phyloP scores from a whole-genome alignment of 2,329 filamentous ascomycete species.

The Diaporthe sp. region DNA sequence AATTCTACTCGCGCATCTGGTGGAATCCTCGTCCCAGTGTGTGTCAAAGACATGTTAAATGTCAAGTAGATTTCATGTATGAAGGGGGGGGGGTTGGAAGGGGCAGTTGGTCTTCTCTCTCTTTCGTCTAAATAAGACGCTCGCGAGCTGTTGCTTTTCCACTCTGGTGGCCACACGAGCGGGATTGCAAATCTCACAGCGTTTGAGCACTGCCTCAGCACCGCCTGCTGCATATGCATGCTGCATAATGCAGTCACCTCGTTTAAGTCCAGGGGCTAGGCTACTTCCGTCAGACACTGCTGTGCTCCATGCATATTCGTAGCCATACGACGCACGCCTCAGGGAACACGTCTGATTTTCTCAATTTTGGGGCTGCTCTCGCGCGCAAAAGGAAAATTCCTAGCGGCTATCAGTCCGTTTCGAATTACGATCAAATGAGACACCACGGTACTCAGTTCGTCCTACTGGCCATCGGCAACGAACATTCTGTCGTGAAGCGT shows the following conservation, averaged over 20 bases:
- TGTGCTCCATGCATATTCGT: no score
- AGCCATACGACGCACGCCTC: background rate
- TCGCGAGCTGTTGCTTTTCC: background rate
- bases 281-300: background rate
- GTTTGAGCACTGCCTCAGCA: background rate
- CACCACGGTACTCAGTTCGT: background rate
- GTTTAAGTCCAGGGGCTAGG: background rate
- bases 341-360: background rate
- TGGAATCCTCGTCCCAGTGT: no score
- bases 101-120: no score
- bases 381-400: background rate
- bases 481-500: background rate
- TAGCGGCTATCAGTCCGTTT: background rate
- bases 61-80: no score
- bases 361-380: background rate
- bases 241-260: slow-evolving; percentile 5
- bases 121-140: no score
- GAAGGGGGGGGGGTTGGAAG: no score
- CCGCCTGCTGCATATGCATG: background rate
- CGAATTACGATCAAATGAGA: background rate
- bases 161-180: no score
- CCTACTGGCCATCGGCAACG: background rate
- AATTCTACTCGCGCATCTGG: no score
- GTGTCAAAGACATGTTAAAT: no score
- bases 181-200: no score